Evolutionary conservation across 225 moss, liverwort and hornwort species (phyloP).

Genomic region (Physcomitrium patens): DNA sequence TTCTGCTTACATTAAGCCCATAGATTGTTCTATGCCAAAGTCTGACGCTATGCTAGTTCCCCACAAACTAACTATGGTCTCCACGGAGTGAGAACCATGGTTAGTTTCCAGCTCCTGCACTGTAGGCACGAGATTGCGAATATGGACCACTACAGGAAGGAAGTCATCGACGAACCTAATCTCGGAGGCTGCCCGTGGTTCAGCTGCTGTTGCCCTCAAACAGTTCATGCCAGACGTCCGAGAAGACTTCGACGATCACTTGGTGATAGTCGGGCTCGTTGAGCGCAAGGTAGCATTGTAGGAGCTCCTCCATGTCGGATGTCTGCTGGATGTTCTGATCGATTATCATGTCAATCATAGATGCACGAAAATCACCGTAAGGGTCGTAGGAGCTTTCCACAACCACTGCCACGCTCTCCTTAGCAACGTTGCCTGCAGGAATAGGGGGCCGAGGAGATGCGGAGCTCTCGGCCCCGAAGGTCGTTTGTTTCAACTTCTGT

Average conservation of each 20-base stretch:
- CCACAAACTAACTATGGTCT: no score
- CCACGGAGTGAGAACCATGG: no score
- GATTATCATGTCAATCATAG: slow-evolving; percentile 80
- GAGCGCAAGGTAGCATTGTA: slow-evolving; percentile 77
- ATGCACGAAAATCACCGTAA: slow-evolving; percentile 68
- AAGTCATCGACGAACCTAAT: no score
- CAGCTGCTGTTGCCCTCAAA: slow-evolving; percentile 32
- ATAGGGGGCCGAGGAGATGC: slow-evolving; percentile 11
- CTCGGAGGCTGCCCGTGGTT: no score
- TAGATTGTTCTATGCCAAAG: no score
- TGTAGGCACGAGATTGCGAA: no score
- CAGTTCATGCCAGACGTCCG: slow-evolving; percentile 68
- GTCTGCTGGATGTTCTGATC: slow-evolving; percentile 66
- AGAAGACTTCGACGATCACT: slow-evolving; percentile 72
- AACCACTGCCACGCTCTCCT: slow-evolving; percentile 76
- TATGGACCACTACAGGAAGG: no score
- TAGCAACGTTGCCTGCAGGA: slow-evolving; percentile 32
- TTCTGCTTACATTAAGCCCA: no score
- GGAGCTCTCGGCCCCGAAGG: slow-evolving; percentile 8
- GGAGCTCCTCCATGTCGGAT: slow-evolving; percentile 62
- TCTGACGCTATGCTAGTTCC: no score
- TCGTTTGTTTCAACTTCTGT: slow-evolving; percentile 13
- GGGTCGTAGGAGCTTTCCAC: slow-evolving; percentile 73
- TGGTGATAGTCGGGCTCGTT: slow-evolving; percentile 67
- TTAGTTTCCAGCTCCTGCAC: no score